Conservation (phyloP, 148 eudicot species). For the Cornus kousa region DNA sequence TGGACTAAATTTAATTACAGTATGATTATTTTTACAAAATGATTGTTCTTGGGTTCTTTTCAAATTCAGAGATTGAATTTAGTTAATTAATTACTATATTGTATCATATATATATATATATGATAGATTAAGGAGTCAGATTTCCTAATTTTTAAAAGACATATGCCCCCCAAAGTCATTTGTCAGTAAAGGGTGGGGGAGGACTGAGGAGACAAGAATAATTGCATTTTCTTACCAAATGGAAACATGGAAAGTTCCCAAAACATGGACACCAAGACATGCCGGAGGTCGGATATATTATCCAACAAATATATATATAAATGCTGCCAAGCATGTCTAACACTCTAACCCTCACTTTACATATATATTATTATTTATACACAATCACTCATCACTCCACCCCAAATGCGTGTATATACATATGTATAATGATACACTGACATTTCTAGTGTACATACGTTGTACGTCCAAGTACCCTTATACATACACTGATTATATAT, state of each 20-base stretch:
- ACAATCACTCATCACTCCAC: no score
- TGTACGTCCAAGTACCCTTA: constrained; percentile 49
- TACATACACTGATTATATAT: constrained; percentile 7
- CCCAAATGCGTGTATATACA: no score
- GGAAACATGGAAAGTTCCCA: constrained; percentile 80
- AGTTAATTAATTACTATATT: no score
- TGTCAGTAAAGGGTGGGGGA: constrained; percentile 2
- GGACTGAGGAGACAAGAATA: constrained; percentile 76
- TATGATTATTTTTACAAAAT: no score
- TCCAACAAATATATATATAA: not conserved
- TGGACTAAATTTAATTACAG: no score
- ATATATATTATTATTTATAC: no score
- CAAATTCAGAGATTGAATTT: no score
- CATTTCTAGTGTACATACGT: constrained; percentile 28
- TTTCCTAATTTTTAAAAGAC: no score
- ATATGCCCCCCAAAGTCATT: not conserved
- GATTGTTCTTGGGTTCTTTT: no score
- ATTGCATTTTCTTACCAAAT: constrained; percentile 41
- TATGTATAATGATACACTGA: not conserved
- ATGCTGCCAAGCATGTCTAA: constrained; percentile 42
- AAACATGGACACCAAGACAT: constrained; percentile 51
- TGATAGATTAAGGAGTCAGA: no score
- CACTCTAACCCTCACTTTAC: not conserved
- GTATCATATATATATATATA: no score
- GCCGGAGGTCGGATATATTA: constrained; percentile 26